Percentiles rank a stretch among this genome's conserved stretches.
Evolutionary conservation across 768 basidiomycete genomes (phyloP).

Genomic region (Rhodotorula paludigena): DNA sequence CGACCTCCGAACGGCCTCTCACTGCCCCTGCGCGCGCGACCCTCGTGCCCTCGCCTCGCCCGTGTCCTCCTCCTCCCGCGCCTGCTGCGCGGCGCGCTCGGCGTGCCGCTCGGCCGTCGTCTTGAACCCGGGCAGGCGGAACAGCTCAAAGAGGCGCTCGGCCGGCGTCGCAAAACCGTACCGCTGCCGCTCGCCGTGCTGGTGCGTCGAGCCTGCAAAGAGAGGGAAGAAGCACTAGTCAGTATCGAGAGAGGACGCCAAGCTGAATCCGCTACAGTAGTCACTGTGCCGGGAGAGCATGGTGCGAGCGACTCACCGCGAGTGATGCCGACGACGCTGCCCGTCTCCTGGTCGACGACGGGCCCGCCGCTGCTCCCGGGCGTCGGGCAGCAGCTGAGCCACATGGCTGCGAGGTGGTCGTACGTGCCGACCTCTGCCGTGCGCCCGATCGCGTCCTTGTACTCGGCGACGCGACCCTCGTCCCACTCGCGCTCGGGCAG

Average conservation of each 20-base stretch:
- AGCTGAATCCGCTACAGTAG: too few relatives aligned
- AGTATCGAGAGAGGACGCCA: too few relatives aligned
- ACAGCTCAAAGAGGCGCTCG: constrained; percentile 36
- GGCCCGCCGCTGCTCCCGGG: constrained; percentile 68
- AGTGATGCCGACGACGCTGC: constrained; percentile 63
- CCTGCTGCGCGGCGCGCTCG: not conserved
- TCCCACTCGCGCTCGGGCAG: constrained; percentile 58
- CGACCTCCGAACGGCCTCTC: too few relatives aligned
- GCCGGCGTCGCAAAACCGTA: constrained; percentile 34
- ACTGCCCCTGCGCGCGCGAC: too few relatives aligned
- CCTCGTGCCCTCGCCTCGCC: not conserved
- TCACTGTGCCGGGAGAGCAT: too few relatives aligned
- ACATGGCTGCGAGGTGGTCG: constrained; percentile 58
- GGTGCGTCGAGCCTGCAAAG: constrained; percentile 18
- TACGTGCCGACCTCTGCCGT: constrained; percentile 61
- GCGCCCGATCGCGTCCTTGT: constrained; percentile 59
- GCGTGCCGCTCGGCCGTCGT: constrained; percentile 3
- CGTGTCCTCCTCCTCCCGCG: not conserved
- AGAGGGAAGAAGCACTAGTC: not conserved
- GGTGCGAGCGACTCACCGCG: constrained; percentile 54
- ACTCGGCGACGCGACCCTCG: constrained; percentile 55
- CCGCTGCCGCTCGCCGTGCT: constrained; percentile 16
- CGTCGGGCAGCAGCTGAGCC: constrained; percentile 57
- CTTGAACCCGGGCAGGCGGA: constrained; percentile 28
- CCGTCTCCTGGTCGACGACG: constrained; percentile 59